Base-by-base conservation (phyloP, 345 rosid species). In the Physaria fendleri region DNA sequence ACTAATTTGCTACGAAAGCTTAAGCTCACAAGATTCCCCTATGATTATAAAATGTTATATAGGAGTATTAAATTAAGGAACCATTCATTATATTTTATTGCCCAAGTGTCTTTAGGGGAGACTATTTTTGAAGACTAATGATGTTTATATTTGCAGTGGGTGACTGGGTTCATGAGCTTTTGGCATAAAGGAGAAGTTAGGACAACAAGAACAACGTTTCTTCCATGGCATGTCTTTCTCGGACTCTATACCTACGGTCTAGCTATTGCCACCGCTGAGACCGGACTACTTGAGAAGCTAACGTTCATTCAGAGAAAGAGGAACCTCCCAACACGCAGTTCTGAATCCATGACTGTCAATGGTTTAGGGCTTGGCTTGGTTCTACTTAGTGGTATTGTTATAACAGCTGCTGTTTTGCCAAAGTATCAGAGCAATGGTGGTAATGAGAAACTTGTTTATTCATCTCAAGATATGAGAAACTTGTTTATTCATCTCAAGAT, bases 211-310 rank as follows among this genome's bases (percentile, higher is more conserved):
- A 50, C 71, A 7, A 82, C 59, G 57, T 75, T 84, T 53, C 71
- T 92, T 68, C 96, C 98, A 2, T 92, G 98, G 96, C 98, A 92
- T 59, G 50, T 88, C 46, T 88, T 92, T 70, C 76, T 92, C 16
- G 96, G 98, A 21, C 88, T 92, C 48, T 92, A 86, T 65, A 83
- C 90, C 0, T 92, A 88, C 32, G 89, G 80, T 8, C 68, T 92
- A 66, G 96, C 96, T 10, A 85, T 88, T 67, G 87, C 83, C 21
- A 86, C 96, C 0, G 96, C 96, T 0, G 96, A 92, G 68, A 92
- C 98, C 0, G 96, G 98, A 16, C 77, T 88, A 0, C 71, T 88
- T 8, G 95, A 86, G 82, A 85, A 84, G 60, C 54, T 86, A 46
- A 86, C 96, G 0, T 79, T 84, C 65, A 61, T 84, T 69, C 95